phyloP scores from a whole-genome alignment of 352 stramenopile genomes.

The Pythium guiyangense region DNA sequence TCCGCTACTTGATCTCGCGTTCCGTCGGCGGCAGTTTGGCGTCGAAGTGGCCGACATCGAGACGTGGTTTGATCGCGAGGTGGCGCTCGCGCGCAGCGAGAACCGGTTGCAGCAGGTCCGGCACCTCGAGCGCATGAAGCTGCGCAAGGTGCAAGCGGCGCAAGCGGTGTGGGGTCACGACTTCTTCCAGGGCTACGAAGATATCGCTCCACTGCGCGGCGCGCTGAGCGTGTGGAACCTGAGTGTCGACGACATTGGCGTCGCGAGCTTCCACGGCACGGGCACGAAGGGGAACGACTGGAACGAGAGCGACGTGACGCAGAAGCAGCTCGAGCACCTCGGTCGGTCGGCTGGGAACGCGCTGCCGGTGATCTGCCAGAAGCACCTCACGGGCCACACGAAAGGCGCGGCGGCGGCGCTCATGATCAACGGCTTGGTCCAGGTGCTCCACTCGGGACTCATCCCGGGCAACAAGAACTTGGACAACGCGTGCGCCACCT shows the following conservation, averaged over 20 bases:
- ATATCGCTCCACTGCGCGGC: constrained; percentile 76
- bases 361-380: constrained; percentile 78
- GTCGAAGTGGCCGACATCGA: constrained; percentile 68
- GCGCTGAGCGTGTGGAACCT: constrained; percentile 77
- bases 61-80: constrained; percentile 60
- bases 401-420: constrained; percentile 80
- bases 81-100: constrained; percentile 21
- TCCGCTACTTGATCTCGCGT: constrained; percentile 65
- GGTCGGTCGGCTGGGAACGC: constrained; percentile 71
- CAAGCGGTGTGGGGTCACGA: constrained; percentile 63
- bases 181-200: constrained; percentile 51
- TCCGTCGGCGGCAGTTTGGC: constrained; percentile 74
- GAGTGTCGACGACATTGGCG: constrained; percentile 75
- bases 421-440: constrained; percentile 81
- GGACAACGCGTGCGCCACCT: constrained; percentile 67
- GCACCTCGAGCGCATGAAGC: constrained; percentile 63
- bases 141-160: constrained; percentile 59
- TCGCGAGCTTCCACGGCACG: constrained; percentile 82
- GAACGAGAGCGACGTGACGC: constrained; percentile 85
- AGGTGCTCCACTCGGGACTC: constrained; percentile 70
- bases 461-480: constrained; percentile 82
- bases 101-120: constrained; percentile 25
- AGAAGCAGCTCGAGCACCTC: constrained; percentile 80
- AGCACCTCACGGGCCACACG: constrained; percentile 75
- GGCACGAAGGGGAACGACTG: constrained; percentile 83